Percentiles rank a stretch among this genome's conserved stretches.
Conservation (phyloP, 176 grass and related monocot genomes). For the Carex pumila region DNA sequence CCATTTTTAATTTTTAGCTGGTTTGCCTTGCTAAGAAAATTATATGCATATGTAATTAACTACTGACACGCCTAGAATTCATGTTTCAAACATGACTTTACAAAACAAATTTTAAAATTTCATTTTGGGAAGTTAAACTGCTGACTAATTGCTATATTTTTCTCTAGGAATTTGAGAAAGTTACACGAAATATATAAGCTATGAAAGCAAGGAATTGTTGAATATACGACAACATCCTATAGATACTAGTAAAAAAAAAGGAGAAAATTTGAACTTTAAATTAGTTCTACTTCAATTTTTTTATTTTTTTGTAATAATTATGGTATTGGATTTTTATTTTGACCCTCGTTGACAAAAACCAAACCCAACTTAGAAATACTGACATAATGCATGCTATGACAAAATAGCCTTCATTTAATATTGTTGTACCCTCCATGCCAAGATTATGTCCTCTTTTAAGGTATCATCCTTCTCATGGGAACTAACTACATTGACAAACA, state of each 20-base stretch:
- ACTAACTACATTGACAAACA: constrained; percentile 48
- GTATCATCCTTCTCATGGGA: constrained; percentile 39
- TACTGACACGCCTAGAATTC: not conserved
- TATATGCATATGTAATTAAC: constrained; percentile 7
- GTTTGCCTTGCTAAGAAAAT: not conserved
- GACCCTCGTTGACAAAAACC: not conserved
- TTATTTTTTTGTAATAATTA: too few species aligned
- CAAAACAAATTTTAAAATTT: not conserved
- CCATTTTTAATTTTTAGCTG: not conserved
- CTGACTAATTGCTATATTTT: not conserved
- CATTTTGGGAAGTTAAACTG: not conserved
- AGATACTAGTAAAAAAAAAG: not conserved
- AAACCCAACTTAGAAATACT: not conserved
- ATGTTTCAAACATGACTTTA: not conserved
- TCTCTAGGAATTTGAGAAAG: not conserved
- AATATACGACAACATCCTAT: not conserved
- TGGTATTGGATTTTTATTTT: not conserved
- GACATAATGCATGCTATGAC: not conserved
- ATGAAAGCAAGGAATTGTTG: not conserved
- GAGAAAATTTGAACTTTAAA: not conserved
- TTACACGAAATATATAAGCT: not conserved
- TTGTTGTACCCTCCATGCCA: constrained; percentile 41
- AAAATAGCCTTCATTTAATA: not conserved
- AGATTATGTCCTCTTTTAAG: constrained; percentile 43
- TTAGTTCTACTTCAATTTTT: too few species aligned